Evolutionary conservation across 2,329 filamentous ascomycete genomes (phyloP), one percentile per base, ranked within the genome.

Genomic region (Aureobasidium subglaciale): DNA sequence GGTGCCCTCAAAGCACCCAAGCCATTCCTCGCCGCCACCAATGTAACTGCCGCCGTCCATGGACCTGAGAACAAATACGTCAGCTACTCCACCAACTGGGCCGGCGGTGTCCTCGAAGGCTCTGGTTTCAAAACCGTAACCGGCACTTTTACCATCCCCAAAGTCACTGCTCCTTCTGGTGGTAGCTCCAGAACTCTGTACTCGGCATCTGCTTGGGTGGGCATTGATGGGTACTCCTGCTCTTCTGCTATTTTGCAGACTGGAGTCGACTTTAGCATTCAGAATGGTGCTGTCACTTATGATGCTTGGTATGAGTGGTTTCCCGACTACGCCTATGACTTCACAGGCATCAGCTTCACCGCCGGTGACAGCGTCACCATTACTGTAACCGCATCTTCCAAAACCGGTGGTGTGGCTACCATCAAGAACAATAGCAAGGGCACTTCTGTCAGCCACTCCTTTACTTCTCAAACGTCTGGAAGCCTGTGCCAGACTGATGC

Each of bases 271-370:
- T 80, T 80, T 64, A 76, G 74, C 50, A 67, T 77, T 38, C 63
- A 73, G n/a, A 68, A 70, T n/a, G 66, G 65, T 18, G 59, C 63
- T 0, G 71, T 74, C 3, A 70, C 65, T 6, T 83, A 76, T 62
- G 75, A 79, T 56, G 78, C 79, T 16, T 84, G 81, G 79, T 83
- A 80, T 62, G 80, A 83, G 65, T 84, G 80, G 80, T 81, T 77
- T 61, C 80, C 80, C 1, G 76, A 81, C 62, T 76, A 76, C 60
- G 75, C 79, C 24, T 75, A 79, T 61, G 74, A 78, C 63, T 82
- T 82, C 66, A 65, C 61, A 56, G 70, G 70, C 55, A 70, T 82
- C 58, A 54, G 63, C 2, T 67, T 81, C 49, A 61, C 64, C 16
- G 72, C 73, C 1, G 78, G 78, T 13, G 71, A 81, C 54, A 63